phyloP scores from a whole-genome alignment of 306 rosid genomes.

The Pterocarpus santalinus region DNA sequence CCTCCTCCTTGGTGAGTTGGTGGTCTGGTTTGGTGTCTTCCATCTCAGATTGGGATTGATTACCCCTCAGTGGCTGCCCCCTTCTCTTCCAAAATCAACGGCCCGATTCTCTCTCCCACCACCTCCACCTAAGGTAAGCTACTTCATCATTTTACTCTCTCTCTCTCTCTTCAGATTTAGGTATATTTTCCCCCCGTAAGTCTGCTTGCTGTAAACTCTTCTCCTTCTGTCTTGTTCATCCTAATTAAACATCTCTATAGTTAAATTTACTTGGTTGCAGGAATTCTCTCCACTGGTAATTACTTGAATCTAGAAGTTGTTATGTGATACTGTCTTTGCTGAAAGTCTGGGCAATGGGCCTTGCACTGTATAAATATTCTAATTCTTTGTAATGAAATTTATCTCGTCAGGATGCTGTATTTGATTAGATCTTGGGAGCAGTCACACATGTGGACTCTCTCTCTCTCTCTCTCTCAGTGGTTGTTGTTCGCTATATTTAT shows the following conservation, averaged over 20 bases:
- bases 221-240: not conserved
- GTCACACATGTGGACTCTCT: not conserved
- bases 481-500: not conserved
- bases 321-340: not conserved
- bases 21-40: not conserved
- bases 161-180: not conserved
- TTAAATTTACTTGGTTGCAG: not conserved
- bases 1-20: not conserved
- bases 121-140: not conserved
- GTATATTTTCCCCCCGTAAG: not conserved
- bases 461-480: not conserved
- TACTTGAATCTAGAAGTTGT: not conserved
- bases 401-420: not conserved
- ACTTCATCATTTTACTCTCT: not conserved
- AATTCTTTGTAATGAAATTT: not conserved
- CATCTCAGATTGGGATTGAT: not conserved
- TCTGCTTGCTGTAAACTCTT: not conserved
- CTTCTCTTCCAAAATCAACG: slow-evolving; percentile 18
- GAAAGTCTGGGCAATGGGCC: not conserved
- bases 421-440: not conserved
- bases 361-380: not conserved
- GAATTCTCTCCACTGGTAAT: not conserved
- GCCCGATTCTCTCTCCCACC: slow-evolving; percentile 3
- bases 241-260: not conserved
- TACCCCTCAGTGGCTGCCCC: not conserved